Evolutionary conservation across 495 filamentous ascomycete genomes (phyloP).

Genomic region (Daldinia concentrica): DNA sequence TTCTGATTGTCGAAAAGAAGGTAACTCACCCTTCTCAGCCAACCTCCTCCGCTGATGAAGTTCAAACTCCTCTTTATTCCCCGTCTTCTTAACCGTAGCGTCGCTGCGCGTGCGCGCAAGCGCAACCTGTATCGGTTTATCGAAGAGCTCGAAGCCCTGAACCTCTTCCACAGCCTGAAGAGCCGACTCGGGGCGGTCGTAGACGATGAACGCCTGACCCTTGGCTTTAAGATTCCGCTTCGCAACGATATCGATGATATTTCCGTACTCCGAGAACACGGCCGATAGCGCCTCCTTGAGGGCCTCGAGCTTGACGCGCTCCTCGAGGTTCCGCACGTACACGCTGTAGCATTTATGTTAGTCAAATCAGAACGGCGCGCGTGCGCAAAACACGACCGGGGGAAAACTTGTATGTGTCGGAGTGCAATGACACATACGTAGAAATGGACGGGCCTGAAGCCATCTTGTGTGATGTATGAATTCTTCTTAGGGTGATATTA

Average conservation of each 20-base stretch:
- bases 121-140: constrained; percentile 88
- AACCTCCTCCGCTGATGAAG: constrained; percentile 83
- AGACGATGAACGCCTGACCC: constrained; percentile 97
- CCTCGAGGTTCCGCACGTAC: constrained; percentile 91
- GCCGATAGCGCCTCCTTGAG: constrained; percentile 77
- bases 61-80: constrained; percentile 85
- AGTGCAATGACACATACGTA: constrained; percentile 75
- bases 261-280: constrained; percentile 92
- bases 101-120: constrained; percentile 89
- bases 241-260: constrained; percentile 88
- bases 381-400: background rate
- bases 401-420: constrained; percentile 61
- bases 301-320: constrained; percentile 83
- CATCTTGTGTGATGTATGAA: constrained; percentile 39
- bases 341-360: constrained; percentile 54
- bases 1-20: background rate
- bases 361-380: constrained; percentile 13
- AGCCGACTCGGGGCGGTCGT: constrained; percentile 79
- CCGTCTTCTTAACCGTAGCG: constrained; percentile 77
- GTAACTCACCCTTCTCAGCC: constrained; percentile 84
- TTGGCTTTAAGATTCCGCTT: constrained; percentile 93
- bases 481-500: background rate
- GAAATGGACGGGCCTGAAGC: constrained; percentile 57
- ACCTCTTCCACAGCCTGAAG: constrained; percentile 84
- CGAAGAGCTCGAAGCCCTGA: constrained; percentile 93